phyloP scores from a whole-genome alignment of 2,329 filamentous ascomycete genomes.

The Paraphaeosphaeria sporulosa region DNA sequence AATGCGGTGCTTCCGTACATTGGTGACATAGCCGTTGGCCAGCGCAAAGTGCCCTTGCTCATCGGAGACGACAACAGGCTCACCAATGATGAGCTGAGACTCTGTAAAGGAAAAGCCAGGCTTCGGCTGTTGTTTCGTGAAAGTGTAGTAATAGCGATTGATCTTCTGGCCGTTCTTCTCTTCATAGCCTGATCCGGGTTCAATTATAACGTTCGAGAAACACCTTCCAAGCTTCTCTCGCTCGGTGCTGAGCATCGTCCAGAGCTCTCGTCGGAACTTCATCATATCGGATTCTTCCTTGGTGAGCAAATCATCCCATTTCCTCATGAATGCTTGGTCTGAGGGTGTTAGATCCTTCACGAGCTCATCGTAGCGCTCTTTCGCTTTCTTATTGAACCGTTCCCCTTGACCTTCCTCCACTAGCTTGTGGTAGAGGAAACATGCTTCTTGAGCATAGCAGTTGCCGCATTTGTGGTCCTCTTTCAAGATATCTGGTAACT shows the following conservation, averaged over 20 bases:
- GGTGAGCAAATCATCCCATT: conserved; percentile 92
- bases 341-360: conserved; percentile 77
- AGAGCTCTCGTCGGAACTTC: conserved; percentile 86
- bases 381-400: conserved; percentile 80
- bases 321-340: conserved; percentile 86
- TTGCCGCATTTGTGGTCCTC: conserved; percentile 81
- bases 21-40: conserved; percentile 87
- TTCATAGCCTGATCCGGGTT: conserved; percentile 76
- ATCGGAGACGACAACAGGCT: conserved; percentile 95
- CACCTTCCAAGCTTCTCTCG: conserved; percentile 89
- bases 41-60: conserved; percentile 95
- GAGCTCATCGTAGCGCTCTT: conserved; percentile 81
- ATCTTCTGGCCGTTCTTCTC: conserved; percentile 79
- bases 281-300: conserved; percentile 93
- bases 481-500: conserved; percentile 85
- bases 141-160: conserved; percentile 87
- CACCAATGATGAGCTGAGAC: conserved; percentile 84
- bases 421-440: conserved; percentile 93
- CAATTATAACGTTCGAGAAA: conserved; percentile 86
- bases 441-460: conserved; percentile 90
- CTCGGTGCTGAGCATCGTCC: conserved; percentile 92
- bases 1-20: conserved; percentile 77
- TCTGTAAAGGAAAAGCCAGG: conserved; percentile 84
- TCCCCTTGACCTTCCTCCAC: conserved; percentile 84
- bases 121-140: conserved; percentile 72